These are phyloP conservation scores for Phylloporus arenicola DNA, from an alignment of 768 basidiomycete genomes.

Conservation along the genomic window DNA sequence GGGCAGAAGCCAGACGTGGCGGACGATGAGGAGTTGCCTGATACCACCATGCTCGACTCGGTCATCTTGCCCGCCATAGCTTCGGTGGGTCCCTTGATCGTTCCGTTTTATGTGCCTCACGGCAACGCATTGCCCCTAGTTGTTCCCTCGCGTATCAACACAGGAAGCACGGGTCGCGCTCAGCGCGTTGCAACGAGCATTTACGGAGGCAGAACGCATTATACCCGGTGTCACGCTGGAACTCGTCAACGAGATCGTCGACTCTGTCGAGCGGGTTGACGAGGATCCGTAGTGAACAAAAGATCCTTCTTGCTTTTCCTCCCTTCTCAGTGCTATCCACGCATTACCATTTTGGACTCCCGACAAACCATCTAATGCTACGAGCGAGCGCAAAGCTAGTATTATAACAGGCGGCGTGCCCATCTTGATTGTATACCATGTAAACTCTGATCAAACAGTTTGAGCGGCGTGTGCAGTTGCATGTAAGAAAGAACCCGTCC, in stretches of 20 bases:
- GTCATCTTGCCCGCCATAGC: conserved; percentile 96
- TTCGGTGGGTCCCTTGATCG: conserved; percentile 52
- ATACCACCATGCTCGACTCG: conserved; percentile 92
- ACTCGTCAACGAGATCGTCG: conserved; percentile 89
- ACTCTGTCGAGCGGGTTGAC: conserved; percentile 87
- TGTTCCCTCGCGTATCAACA: conserved; percentile 90
- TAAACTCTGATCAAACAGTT: conserved; percentile 4
- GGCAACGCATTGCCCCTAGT: conserved; percentile 39
- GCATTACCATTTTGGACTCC: conserved; percentile 16
- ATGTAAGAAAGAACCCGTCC: neutral
- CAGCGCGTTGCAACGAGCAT: conserved; percentile 82
- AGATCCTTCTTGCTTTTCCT: conserved; percentile 13
- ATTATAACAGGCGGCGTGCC: conserved; percentile 15
- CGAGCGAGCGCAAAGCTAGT: conserved; percentile 13
- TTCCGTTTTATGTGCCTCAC: neutral
- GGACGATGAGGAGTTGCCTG: conserved; percentile 54
- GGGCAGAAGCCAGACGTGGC: conserved; percentile 38
- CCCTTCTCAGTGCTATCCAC: conserved; percentile 3
- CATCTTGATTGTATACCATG: conserved; percentile 22
- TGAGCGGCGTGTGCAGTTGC: neutral
- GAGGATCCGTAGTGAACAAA: conserved; percentile 44
- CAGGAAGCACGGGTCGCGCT: conserved; percentile 86
- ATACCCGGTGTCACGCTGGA: conserved; percentile 95
- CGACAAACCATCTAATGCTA: conserved; percentile 12
- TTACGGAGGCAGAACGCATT: conserved; percentile 90